Conservation (phyloP, 805 yeast species). For the Metschnikowia koreensis region DNA sequence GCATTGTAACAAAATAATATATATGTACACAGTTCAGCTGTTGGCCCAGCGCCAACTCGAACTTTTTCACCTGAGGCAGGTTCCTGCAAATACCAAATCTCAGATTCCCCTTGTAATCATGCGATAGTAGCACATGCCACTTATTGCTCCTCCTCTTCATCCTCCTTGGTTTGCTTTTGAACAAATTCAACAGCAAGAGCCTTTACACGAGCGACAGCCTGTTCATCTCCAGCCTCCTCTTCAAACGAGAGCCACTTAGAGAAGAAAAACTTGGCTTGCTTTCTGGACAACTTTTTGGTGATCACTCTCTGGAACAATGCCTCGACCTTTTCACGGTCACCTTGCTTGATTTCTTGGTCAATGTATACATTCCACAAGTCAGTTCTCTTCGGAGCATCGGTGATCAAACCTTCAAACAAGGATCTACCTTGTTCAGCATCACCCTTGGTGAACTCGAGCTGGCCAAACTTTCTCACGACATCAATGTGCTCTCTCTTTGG, state of each 20-base stretch:
- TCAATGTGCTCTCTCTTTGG: slow-evolving; percentile 76
- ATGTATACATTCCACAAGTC: slow-evolving; percentile 95
- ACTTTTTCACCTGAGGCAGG: not conserved
- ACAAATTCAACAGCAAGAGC: slow-evolving; percentile 86
- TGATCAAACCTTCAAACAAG: slow-evolving; percentile 84
- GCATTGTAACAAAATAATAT: slow-evolving; percentile 3
- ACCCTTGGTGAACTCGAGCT: slow-evolving; percentile 81
- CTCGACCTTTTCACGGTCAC: slow-evolving; percentile 62
- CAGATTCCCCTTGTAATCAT: not conserved
- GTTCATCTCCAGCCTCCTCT: slow-evolving; percentile 63
- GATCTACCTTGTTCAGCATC: slow-evolving; percentile 95
- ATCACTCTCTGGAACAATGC: slow-evolving; percentile 81
- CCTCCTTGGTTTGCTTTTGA: slow-evolving; percentile 23
- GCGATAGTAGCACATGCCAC: not conserved
- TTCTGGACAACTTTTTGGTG: slow-evolving; percentile 64
- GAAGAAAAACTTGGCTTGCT: slow-evolving; percentile 93
- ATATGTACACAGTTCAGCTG: not conserved
- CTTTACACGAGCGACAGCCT: slow-evolving; percentile 78
- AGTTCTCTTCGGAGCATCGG: slow-evolving; percentile 87
- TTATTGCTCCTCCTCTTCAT: slow-evolving; percentile 11
- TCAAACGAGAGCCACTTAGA: slow-evolving; percentile 87
- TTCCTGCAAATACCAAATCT: not conserved
- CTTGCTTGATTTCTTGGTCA: slow-evolving; percentile 81
- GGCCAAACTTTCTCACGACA: slow-evolving; percentile 83
- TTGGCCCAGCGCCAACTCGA: not conserved